phyloP scores from a whole-genome alignment of 257 asterid species.

The Cinchona pubescens region DNA sequence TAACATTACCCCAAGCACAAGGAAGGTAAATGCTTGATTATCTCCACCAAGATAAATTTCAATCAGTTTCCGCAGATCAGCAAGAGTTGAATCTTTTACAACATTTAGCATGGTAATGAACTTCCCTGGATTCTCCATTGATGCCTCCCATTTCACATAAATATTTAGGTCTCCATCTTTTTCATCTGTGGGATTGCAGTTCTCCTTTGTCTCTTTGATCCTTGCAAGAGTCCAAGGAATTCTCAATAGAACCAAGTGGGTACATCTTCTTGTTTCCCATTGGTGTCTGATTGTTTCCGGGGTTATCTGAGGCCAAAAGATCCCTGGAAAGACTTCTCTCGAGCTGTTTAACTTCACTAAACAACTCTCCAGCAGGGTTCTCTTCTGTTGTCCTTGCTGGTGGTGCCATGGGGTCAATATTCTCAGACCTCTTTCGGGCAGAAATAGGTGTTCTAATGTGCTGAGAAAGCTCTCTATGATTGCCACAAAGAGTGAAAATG shows the following conservation, averaged over 20 bases:
- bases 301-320: conserved; percentile 11
- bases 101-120: conserved; percentile 57
- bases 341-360: conserved; percentile 17
- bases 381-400: background rate
- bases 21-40: conserved; percentile 59
- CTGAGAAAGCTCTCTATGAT: conserved; percentile 48
- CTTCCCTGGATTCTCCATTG: conserved; percentile 69
- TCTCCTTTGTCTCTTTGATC: no score
- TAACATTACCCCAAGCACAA: conserved; percentile 49
- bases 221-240: conserved; percentile 14
- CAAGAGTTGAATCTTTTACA: conserved; percentile 61
- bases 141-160: conserved; percentile 80
- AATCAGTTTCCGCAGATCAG: conserved; percentile 78
- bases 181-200: conserved; percentile 32
- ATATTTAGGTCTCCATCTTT: conserved; percentile 39
- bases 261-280: conserved; percentile 22
- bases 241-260: conserved; percentile 20
- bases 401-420: conserved; percentile 7
- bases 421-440: conserved; percentile 14
- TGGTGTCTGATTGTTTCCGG: conserved; percentile 18
- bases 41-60: conserved; percentile 66
- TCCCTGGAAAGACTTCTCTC: conserved; percentile 18
- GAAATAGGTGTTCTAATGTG: conserved; percentile 28
- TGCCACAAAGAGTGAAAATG: conserved; percentile 68
- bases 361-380: background rate